A percentile compares a stretch with the other conserved stretches of the same genome.
Evolutionary conservation across 2,329 filamentous ascomycete genomes (phyloP).

Genomic region (Ophiostoma montium): DNA sequence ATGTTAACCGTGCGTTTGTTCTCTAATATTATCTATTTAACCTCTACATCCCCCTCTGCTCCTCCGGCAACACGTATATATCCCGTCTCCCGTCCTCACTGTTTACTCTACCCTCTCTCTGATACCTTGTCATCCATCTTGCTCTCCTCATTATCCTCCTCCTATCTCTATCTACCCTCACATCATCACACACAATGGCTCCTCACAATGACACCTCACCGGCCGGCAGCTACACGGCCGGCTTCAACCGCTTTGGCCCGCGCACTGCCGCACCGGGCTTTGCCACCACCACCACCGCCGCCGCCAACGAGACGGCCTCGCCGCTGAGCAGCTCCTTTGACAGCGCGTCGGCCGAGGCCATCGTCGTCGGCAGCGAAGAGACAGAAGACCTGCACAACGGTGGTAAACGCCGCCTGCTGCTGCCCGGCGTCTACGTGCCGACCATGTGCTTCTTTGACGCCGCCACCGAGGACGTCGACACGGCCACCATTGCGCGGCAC

Average conservation of each 20-base stretch:
- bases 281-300: background rate
- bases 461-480: constrained; percentile 52
- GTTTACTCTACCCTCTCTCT: too few species aligned
- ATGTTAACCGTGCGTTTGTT: background rate
- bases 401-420: constrained; percentile 23
- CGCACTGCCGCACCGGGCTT: constrained; percentile 14
- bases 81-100: too few species aligned
- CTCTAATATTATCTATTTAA: background rate
- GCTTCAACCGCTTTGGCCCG: constrained; percentile 23
- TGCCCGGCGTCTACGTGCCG: constrained; percentile 53
- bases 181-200: constrained; percentile 24
- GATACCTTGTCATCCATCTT: background rate
- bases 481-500: constrained; percentile 41
- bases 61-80: too few species aligned
- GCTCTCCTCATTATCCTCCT: background rate
- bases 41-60: background rate
- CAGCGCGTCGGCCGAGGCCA: background rate
- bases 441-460: constrained; percentile 60
- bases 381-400: background rate
- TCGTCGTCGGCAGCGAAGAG: background rate
- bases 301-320: constrained; percentile 18
- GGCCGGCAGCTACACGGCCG: constrained; percentile 28
- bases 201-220: constrained; percentile 35
- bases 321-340: constrained; percentile 19
- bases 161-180: too few species aligned